Evolutionary conservation across 164 flowering plant genomes (phyloP), one percentile per base, ranked within the genome.

Genomic region (Saururus chinensis): DNA sequence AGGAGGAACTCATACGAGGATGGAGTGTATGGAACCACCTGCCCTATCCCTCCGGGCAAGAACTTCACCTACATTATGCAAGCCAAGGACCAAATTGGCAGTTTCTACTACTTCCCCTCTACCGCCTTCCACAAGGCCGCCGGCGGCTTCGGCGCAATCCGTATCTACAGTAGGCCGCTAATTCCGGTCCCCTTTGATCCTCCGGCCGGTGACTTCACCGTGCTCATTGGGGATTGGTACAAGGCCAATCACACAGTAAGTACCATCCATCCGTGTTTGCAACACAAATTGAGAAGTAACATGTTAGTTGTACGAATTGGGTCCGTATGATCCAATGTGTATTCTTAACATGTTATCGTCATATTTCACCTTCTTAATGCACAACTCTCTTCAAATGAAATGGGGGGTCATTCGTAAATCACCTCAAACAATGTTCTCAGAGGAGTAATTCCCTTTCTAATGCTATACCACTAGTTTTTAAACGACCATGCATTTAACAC

Each of bases 211-310:
- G 96, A 91, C 41, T 82, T 30, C 79, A 77, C 87, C 1, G 58
- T 86, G 45, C 93, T 91, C 20, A 85, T 88, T 51, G 97, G 95
- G 23, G 97, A 88, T 65, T 88, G 92, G 91, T 88, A 83, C 80
- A 72, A 66, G 41, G 21, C 57, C 17, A 66, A 81, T 60, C 86
- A 84, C 74, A 70, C 56, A 75, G 95, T 85, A 81, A 19, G 26
- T 23, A 45, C 51, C 5, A 1, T 42, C 0, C 49, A 45, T 45
- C 14, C 11, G 17, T 3, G 14, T 17, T 12, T 45, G 4, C 14
- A 17, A 45, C n/a, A 45, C 49, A 45, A 45, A 45, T 45, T 12
- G 4, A 30, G 37, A 2, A 12, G 49, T 45, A 17, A 13, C 14
- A 8, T 45, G 49, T 45, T 45, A 45, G 49, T 30, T 6, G 2